These are phyloP conservation scores for Lyophyllum semitale DNA, from an alignment of 768 basidiomycete species.

Conservation along the genomic window DNA sequence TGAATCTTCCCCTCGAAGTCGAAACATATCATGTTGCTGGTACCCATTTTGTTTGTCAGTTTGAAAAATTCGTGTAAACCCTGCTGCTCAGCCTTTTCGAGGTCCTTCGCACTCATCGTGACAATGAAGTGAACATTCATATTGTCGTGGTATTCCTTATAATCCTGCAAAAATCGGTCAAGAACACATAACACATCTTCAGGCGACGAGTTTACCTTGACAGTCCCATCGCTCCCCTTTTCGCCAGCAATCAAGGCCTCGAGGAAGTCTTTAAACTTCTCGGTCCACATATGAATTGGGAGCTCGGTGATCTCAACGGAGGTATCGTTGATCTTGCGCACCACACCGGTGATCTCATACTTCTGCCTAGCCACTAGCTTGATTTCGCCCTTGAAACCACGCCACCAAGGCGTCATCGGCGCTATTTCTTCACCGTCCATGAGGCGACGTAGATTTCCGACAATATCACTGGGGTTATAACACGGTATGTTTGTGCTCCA, in stretches of 20 bases:
- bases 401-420: slow-evolving; percentile 96
- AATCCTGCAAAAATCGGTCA: slow-evolving; percentile 62
- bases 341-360: slow-evolving; percentile 77
- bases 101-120: slow-evolving; percentile 75
- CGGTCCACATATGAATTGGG: slow-evolving; percentile 95
- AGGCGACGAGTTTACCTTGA: slow-evolving; percentile 62
- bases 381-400: slow-evolving; percentile 90
- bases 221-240: slow-evolving; percentile 69
- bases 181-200: background rate
- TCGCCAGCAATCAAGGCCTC: slow-evolving; percentile 83
- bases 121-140: slow-evolving; percentile 88
- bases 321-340: slow-evolving; percentile 77
- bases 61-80: slow-evolving; percentile 93
- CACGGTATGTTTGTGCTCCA: slow-evolving; percentile 95
- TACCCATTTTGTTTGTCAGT: slow-evolving; percentile 79
- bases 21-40: slow-evolving; percentile 98
- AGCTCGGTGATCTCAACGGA: slow-evolving; percentile 95
- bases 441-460: slow-evolving; percentile 80
- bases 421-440: slow-evolving; percentile 85
- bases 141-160: slow-evolving; percentile 95
- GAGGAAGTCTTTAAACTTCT: slow-evolving; percentile 87
- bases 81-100: slow-evolving; percentile 87
- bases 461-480: slow-evolving; percentile 91
- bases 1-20: slow-evolving; percentile 95
- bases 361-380: slow-evolving; percentile 82